Evolutionary conservation across 2,329 filamentous ascomycete species (phyloP).

Genomic region (Colletotrichum karsti): DNA sequence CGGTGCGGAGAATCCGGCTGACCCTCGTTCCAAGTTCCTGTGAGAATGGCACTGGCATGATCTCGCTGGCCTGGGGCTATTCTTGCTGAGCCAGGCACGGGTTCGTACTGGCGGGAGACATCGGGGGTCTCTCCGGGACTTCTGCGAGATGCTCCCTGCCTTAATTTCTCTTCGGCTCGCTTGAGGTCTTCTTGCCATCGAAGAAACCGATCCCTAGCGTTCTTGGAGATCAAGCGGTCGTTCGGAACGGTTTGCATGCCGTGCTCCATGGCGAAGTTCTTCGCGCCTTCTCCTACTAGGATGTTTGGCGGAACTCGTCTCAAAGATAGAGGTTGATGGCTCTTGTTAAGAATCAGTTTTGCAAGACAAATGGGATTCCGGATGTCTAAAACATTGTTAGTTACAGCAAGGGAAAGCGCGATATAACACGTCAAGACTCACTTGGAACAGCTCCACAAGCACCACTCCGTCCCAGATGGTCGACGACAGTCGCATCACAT

Average conservation of each 20-base stretch:
- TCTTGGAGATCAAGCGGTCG: constrained; percentile 81
- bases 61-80: constrained; percentile 44
- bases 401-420: neutral
- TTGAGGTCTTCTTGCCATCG: constrained; percentile 82
- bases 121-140: constrained; percentile 34
- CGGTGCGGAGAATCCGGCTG: constrained; percentile 64
- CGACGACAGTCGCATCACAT: constrained; percentile 92
- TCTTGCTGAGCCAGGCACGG: constrained; percentile 16
- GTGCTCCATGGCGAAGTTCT: constrained; percentile 83
- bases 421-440: constrained; percentile 55
- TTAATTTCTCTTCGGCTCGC: constrained; percentile 60
- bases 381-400: constrained; percentile 67
- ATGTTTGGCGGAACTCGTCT: constrained; percentile 92
- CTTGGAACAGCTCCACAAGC: constrained; percentile 91
- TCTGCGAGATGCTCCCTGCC: constrained; percentile 33
- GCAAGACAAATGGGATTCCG: constrained; percentile 93
- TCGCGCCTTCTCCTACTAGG: constrained; percentile 85
- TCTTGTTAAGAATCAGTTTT: constrained; percentile 81
- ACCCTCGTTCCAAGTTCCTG: constrained; percentile 70
- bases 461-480: constrained; percentile 90
- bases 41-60: constrained; percentile 63
- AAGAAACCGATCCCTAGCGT: constrained; percentile 79
- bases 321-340: constrained; percentile 80
- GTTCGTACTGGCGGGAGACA: constrained; percentile 39
- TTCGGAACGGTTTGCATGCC: constrained; percentile 78